These are phyloP conservation scores for Ogataea allantospora DNA, from an alignment of 805 yeast species.

Conservation along the genomic window DNA sequence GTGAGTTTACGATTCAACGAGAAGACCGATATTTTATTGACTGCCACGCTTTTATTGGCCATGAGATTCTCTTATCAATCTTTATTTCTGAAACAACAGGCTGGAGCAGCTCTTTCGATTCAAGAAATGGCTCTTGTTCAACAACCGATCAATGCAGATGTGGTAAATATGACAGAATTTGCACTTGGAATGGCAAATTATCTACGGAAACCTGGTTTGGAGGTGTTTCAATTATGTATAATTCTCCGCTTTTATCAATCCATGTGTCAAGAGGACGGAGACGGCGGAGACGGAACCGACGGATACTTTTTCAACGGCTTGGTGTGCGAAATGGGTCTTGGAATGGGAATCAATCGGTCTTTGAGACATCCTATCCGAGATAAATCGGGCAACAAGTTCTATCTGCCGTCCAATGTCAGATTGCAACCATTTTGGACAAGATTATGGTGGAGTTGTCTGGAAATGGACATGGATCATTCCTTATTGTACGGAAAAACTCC, in stretches of 20 bases:
- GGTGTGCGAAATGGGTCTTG: constrained; percentile 39
- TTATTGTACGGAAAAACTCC: constrained; percentile 26
- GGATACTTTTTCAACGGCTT: constrained; percentile 38
- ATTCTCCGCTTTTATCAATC: constrained; percentile 40
- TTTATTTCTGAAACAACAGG: constrained; percentile 20
- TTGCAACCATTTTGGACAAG: constrained; percentile 30
- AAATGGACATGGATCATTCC: constrained; percentile 25
- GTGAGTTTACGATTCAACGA: constrained; percentile 9
- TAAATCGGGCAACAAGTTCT: neutral
- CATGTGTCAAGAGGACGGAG: constrained; percentile 50
- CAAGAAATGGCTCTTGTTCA: constrained; percentile 29
- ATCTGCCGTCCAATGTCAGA: constrained; percentile 11
- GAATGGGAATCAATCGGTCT: constrained; percentile 48
- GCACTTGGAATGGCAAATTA: constrained; percentile 41
- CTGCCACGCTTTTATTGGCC: constrained; percentile 29
- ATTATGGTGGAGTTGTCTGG: constrained; percentile 28
- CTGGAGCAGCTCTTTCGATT: constrained; percentile 12
- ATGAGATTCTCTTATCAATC: constrained; percentile 30
- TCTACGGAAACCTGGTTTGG: constrained; percentile 39
- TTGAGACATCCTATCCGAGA: constrained; percentile 23
- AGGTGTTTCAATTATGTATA: constrained; percentile 43
- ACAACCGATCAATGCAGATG: constrained; percentile 41
- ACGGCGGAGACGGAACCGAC: constrained; percentile 44
- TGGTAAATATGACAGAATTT: constrained; percentile 37
- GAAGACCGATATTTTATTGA: constrained; percentile 23